Evolutionary conservation across 345 rosid genomes (phyloP).

Genomic region (Euphorbia pulcherrima): DNA sequence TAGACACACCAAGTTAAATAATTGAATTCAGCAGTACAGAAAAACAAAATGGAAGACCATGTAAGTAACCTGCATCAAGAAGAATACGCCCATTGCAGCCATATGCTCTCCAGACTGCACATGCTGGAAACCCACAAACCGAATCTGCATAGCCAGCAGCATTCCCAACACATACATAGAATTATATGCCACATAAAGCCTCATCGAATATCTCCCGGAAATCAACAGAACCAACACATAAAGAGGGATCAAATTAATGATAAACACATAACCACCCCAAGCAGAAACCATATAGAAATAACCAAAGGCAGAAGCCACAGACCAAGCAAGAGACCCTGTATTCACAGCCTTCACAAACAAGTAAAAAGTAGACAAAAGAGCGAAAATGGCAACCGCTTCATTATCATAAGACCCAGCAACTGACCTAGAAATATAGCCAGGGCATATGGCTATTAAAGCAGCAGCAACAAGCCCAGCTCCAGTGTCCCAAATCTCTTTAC

Average conservation of each 20-base stretch:
- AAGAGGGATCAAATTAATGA: conserved; percentile 88
- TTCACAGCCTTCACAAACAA: conserved; percentile 89
- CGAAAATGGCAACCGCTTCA: conserved; percentile 93
- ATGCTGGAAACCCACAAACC: conserved; percentile 97
- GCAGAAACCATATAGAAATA: conserved; percentile 99
- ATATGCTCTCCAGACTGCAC: conserved; percentile 99
- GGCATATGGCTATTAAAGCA: conserved; percentile 79
- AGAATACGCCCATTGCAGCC: conserved; percentile 98
- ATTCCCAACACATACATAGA: conserved; percentile 91
- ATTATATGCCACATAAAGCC: conserved; percentile 89
- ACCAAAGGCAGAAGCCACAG: conserved; percentile 86
- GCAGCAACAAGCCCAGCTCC: conserved; percentile 98
- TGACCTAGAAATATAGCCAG: conserved; percentile 94
- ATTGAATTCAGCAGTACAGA: background rate
- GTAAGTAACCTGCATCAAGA: conserved; percentile 75
- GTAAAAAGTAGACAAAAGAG: conserved; percentile 78
- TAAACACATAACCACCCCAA: conserved; percentile 99
- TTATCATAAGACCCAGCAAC: conserved; percentile 97
- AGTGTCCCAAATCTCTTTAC: conserved; percentile 93
- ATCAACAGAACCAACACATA: conserved; percentile 87
- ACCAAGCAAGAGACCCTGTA: conserved; percentile 88
- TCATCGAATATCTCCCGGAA: conserved; percentile 92
- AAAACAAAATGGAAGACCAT: background rate
- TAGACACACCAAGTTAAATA: background rate
- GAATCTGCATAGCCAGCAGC: conserved; percentile 97